Evolutionary conservation across 148 eudicot genomes (phyloP).

Genomic region (Spergularia marina): DNA sequence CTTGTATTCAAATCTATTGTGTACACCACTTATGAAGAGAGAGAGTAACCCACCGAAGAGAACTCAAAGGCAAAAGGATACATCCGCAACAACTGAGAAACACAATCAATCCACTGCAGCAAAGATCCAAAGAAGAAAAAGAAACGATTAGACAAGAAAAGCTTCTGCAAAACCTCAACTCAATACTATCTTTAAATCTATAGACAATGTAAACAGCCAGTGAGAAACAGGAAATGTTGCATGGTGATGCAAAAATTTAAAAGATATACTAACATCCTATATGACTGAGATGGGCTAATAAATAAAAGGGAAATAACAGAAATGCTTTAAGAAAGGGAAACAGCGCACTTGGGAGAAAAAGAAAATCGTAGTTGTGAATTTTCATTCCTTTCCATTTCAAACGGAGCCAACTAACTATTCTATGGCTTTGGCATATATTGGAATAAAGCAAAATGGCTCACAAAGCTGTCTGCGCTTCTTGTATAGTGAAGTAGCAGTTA

Average conservation of each 20-base stretch:
- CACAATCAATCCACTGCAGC: conserved; percentile 96
- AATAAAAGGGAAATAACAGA: too few species aligned
- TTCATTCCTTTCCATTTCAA: too few species aligned
- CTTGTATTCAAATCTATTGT: background rate
- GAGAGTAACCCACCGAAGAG: conserved; percentile 62
- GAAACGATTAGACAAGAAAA: background rate
- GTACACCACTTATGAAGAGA: conserved; percentile 1
- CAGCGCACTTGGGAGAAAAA: too few species aligned
- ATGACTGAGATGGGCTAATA: too few species aligned
- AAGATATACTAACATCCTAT: too few species aligned
- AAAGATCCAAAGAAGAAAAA: conserved; percentile 16
- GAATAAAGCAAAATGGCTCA: too few species aligned
- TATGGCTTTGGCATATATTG: too few species aligned
- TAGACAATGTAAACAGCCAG: background rate
- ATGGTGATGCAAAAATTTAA: background rate
- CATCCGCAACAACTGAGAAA: conserved; percentile 88
- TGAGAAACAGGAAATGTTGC: background rate
- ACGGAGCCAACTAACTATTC: too few species aligned
- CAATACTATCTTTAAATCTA: background rate
- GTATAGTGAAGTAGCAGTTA: too few species aligned
- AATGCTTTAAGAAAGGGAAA: too few species aligned
- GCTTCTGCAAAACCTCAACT: background rate
- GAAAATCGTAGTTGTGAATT: background rate
- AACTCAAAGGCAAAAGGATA: conserved; percentile 95
- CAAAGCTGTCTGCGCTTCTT: too few species aligned